Base-by-base conservation (phyloP, 1,284 basidiomycete genomes). In the Coniophora puteana region DNA sequence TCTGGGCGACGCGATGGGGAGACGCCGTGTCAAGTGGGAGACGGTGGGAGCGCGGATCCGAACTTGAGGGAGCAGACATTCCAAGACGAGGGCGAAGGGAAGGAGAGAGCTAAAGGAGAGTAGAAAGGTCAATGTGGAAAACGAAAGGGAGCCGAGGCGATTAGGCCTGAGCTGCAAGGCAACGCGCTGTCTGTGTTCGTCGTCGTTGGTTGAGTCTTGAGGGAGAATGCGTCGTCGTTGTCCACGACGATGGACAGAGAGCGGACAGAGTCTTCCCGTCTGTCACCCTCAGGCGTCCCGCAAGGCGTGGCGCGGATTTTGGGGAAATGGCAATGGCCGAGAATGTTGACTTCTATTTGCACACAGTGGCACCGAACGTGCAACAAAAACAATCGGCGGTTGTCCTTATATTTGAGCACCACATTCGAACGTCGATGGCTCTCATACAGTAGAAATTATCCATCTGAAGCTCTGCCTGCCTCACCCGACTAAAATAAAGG, bases 231-330 rank as follows among this genome's bases (percentile, higher is more conserved):
- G 56, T 46, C 61, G 57, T 53, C 57, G 55, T 40, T 18, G 18
- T 48, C 28, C 55, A 44, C 58, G 59, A 53, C 61, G 61, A 47
- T 59, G 59, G 50, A 45, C 39, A 58, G 59, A 53, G 59, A 50
- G 54, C 35, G 50, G 55, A 52, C 53, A 42, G 17, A 21, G 37
- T 34, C 41, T 46, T 12, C n/a, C n/a, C n/a, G n/a, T n/a, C 43
- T 20, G 24, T 24, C 33, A 24, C 27, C 31, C 23, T 36, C 17
- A 34, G 18, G 32, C 20, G 14, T 31, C n/a, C n/a, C 20, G 8
- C 29, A n/a, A 8, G 7, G 14, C n/a, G 29, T 31, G 29, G 29
- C 29, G 29, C 29, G 29, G n/a, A 7, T 18, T 31, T 18, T 31
- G 14, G 29, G 29, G 14, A n/a, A 16, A n/a, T 27, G n/a, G 16